Evolutionary conservation across 1,284 basidiomycete genomes (phyloP), one percentile per base, ranked within the genome.

Genomic region (Cryptococcus neoformans): DNA sequence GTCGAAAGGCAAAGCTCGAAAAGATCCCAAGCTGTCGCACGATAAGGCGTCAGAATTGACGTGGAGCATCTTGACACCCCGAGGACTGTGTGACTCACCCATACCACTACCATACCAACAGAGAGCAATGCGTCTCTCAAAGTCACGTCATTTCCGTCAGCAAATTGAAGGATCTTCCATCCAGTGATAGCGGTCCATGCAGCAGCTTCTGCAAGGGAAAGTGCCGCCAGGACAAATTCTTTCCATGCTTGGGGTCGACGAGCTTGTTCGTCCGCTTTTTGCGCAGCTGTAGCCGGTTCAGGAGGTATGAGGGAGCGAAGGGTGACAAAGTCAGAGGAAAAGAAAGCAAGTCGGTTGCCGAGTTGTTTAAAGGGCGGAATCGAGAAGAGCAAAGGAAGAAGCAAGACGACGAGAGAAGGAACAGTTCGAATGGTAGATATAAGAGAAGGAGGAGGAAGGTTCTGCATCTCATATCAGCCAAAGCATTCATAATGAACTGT

Each of bases 131-230:
- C 60, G 56, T 62, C 61, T 42, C 44, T 47, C 11, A 62, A 54
- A 12, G 36, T 52, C 17, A 46, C 42, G 3, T 42, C 55, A 12
- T 62, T 56, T 8, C 49, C 38, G 28, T 60, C 57, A 11, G 53
- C 51, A 2, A 62, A 59, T 4, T 34, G 11, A 10, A 65, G 45
- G 5, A 73, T 55, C 14, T 62, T 46, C 44, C 51, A 57, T 12
- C 70, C 75, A 11, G 69, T 59, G 10, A 67, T 54, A 2, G 60
- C 66, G 17, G 62, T 61, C 76, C 76, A 78, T 2, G 62, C 59
- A 3, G 56, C 67, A 4, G 67, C 56, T 49, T 66, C 68, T 21
- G 61, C 34, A 14, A 65, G 51, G 0, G 57, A 67, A 2, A 72
- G 37, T 10, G 44, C 47, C 9, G 69, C 66, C 14, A 78, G 53